Percentiles rank a stretch among this genome's conserved stretches.
Evolutionary conservation across 2,329 filamentous ascomycete species (phyloP).

Genomic region (Colletotrichum tropicale): DNA sequence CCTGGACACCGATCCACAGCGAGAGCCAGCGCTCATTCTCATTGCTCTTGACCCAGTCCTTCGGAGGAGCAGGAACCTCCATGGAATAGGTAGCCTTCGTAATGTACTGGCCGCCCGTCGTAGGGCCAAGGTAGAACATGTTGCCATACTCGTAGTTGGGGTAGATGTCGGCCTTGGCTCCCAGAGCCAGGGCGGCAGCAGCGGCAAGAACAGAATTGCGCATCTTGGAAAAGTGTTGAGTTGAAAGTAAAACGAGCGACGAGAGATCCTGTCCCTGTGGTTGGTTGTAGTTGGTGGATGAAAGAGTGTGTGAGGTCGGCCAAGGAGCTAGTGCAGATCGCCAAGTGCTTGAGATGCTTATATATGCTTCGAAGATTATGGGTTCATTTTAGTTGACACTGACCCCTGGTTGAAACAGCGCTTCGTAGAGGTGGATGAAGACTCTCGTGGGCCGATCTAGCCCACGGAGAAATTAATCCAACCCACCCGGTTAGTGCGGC

Average conservation of each 20-base stretch:
- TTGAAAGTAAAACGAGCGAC: not conserved
- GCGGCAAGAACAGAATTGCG: not conserved
- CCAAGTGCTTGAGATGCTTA: not conserved
- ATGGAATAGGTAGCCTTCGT: constrained; percentile 24
- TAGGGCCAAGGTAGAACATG: constrained; percentile 10
- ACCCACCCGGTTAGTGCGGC: not conserved
- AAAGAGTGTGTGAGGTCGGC: not conserved
- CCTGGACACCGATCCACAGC: not conserved
- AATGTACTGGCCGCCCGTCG: constrained; percentile 4
- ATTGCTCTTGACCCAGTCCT: constrained; percentile 1
- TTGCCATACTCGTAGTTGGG: constrained; percentile 5
- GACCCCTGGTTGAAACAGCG: not conserved
- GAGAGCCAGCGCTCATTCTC: not conserved
- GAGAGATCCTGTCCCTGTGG: not conserved
- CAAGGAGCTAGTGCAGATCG: not conserved
- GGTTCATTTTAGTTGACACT: not conserved
- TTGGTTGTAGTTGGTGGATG: not conserved
- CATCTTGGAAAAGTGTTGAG: not conserved
- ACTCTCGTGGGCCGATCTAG: not conserved
- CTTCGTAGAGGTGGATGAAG: not conserved
- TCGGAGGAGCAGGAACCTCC: constrained; percentile 1
- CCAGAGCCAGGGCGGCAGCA: not conserved
- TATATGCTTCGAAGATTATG: not conserved
- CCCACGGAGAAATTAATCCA: not conserved
- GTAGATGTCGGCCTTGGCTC: constrained; percentile 1